Conservation (phyloP, 345 rosid species). For the Euphorbia pulcherrima region DNA sequence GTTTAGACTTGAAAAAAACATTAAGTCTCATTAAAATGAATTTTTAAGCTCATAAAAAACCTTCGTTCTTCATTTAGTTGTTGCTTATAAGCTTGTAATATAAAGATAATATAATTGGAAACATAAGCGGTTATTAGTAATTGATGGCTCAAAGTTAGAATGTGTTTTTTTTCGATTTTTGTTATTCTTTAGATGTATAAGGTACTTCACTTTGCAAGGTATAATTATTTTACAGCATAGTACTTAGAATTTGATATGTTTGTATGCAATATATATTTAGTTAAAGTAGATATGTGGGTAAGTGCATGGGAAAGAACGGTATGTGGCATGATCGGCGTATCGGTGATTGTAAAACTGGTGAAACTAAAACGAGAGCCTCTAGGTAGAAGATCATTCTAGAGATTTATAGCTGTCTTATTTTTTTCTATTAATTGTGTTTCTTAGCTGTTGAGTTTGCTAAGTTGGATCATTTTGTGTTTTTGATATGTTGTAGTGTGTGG, state of each 20-base stretch:
- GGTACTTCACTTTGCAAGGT: too few species aligned
- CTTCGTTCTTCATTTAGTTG: too few species aligned
- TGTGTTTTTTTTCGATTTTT: too few species aligned
- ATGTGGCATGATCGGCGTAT: constrained; percentile 96
- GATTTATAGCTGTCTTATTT: neutral
- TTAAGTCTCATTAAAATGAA: too few species aligned
- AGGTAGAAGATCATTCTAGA: constrained; percentile 41
- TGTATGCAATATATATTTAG: constrained; percentile 51
- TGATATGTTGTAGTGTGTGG: constrained; percentile 64
- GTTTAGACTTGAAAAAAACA: too few species aligned
- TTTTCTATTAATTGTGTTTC: neutral
- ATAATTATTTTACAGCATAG: too few species aligned
- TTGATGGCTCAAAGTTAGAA: too few species aligned
- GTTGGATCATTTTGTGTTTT: constrained; percentile 12
- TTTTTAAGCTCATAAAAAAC: too few species aligned
- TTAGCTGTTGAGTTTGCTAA: neutral
- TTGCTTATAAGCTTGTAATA: too few species aligned
- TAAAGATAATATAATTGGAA: too few species aligned
- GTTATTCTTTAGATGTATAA: too few species aligned
- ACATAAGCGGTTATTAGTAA: too few species aligned
- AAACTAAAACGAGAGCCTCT: constrained; percentile 82
- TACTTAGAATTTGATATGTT: neutral
- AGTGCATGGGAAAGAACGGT: constrained; percentile 81
- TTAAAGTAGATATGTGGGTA: constrained; percentile 85
- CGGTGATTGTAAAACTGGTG: constrained; percentile 68